Base-by-base conservation (phyloP, 495 filamentous ascomycete species). In the Paragyromitra xinjiangensis region DNA sequence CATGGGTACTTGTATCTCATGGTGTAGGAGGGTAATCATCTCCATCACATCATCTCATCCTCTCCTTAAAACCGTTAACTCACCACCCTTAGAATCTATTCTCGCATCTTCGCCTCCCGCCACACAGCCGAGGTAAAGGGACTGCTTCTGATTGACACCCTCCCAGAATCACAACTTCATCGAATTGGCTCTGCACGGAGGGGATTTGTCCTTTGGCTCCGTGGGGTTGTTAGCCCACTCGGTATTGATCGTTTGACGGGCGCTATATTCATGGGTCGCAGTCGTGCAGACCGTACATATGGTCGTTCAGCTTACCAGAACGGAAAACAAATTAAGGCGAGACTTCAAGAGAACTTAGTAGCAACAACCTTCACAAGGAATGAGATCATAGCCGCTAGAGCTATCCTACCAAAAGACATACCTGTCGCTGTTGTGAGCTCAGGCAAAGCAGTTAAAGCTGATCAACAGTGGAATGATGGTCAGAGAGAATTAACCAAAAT, bases 281-380 rank as follows among this genome's bases (percentile, higher is more conserved):
- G 85, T 9, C 88, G 93, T n/a, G 89, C 92, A 81, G 95, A 98
- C 81, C 91, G 95, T 0, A 89, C 95, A 3, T 93, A 91, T 79
- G 95, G 95, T 4, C 86, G 88, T 29, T 88, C 88, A 6, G 89
- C 93, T 0, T 92, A 94, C 77, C 93, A 96, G 83, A 88, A 86
- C 16, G 94, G 92, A 14, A 93, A 91, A 75, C 91, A 88, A 79
- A 90, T 98, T 82, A 95, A 94, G 80, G 92, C 93, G 4, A 94
- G 94, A 82, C 86, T 99, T 45, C 95, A 99, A 83, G 95, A 99
- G 85, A 95, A 91, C 69, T 85, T 98, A 0, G 93, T 97, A 22
- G 95, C 94, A 9, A 86, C 90, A 69, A 91, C 90, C 2, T 88
- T 98, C 65, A 93, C 93, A 19, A 91, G 89, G 76, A 92, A 91